phyloP scores from a whole-genome alignment of 164 flowering plant genomes.

The Stephania japonica region DNA sequence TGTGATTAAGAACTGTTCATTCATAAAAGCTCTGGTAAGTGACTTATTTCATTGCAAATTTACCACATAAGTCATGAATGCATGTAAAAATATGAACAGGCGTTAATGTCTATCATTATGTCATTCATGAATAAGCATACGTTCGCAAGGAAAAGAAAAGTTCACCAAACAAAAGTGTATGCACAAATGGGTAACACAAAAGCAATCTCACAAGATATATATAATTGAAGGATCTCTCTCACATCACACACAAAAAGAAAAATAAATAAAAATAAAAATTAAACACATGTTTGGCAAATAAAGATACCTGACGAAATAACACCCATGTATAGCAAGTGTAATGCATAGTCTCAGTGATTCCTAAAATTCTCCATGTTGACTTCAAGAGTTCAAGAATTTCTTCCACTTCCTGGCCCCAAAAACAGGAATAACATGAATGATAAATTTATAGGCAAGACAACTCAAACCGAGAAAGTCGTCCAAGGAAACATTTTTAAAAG shows the following conservation, averaged over 20 bases:
- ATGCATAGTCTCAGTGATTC: constrained; percentile 94
- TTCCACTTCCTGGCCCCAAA: constrained; percentile 65
- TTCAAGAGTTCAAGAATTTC: constrained; percentile 94
- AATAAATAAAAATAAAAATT: no score
- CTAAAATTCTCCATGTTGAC: constrained; percentile 95
- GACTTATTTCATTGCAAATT: not conserved
- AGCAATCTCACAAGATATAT: not conserved
- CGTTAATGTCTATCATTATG: not conserved
- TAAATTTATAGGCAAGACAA: not conserved
- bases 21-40: constrained; percentile 2
- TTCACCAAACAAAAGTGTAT: not conserved
- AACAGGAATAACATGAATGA: not conserved
- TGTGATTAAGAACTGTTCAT: constrained; percentile 70
- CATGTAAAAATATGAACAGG: not conserved
- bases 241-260: not conserved
- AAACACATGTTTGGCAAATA: not conserved
- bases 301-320: constrained; percentile 89
- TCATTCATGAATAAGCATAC: not conserved
- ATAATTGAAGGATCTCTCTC: not conserved
- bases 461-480: not conserved
- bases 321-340: constrained; percentile 94
- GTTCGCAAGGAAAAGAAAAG: not conserved
- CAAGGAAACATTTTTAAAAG: not conserved
- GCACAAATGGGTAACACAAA: not conserved
- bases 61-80: not conserved